Conservation (phyloP, 2,329 filamentous ascomycete genomes). For the Davidsoniella australis region DNA sequence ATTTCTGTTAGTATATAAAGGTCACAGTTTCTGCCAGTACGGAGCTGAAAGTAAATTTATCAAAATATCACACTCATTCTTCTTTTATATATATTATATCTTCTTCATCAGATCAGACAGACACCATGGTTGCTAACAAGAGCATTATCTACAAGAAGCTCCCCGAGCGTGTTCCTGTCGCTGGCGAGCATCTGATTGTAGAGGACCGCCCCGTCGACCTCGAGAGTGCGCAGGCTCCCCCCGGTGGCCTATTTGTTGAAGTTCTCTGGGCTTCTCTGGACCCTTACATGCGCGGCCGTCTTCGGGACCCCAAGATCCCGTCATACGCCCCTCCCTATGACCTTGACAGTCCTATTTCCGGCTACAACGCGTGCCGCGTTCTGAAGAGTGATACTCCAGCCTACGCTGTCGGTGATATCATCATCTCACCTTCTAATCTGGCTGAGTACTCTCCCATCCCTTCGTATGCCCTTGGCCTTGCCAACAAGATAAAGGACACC, state of each 20-base stretch:
- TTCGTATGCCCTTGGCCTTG: constrained; percentile 23
- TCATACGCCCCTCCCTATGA: constrained; percentile 40
- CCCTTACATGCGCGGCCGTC: constrained; percentile 68
- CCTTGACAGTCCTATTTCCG: constrained; percentile 46
- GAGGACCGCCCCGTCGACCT: constrained; percentile 53
- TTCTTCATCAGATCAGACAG: neutral
- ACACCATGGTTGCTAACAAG: constrained; percentile 42
- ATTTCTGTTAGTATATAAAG: too few species aligned
- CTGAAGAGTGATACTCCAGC: constrained; percentile 47
- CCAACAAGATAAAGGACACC: constrained; percentile 49
- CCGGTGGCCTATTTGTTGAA: constrained; percentile 52
- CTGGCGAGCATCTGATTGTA: constrained; percentile 52
- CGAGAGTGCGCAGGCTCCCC: constrained; percentile 33
- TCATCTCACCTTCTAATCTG: constrained; percentile 38
- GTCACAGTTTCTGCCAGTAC: too few species aligned
- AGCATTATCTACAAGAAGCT: constrained; percentile 55
- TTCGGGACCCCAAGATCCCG: constrained; percentile 47
- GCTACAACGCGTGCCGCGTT: constrained; percentile 47
- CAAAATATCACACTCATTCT: too few species aligned
- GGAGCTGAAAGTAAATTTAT: too few species aligned
- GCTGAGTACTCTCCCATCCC: constrained; percentile 52
- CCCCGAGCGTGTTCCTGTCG: constrained; percentile 48
- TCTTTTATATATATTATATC: too few species aligned
- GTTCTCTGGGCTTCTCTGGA: constrained; percentile 63
- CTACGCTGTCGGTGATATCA: constrained; percentile 50